Conservation (phyloP, 352 stramenopile genomes). For the Pythium phragmiticola region DNA sequence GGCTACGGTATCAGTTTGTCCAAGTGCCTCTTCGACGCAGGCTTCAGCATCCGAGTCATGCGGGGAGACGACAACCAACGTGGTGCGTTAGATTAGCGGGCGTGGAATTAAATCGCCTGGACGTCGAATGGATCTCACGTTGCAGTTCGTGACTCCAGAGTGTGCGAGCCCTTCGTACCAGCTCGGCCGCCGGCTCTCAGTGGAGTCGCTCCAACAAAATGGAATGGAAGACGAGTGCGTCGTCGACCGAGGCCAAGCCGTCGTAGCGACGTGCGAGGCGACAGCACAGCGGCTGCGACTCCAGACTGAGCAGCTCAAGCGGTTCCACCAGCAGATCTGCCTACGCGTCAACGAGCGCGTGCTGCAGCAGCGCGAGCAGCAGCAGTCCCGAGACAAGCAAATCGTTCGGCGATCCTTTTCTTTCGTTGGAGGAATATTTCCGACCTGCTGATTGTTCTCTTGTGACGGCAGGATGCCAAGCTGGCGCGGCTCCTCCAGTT, state of each 20-base stretch:
- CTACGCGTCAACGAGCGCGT: constrained; percentile 48
- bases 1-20: not conserved
- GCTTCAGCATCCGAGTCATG: not conserved
- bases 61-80: not conserved
- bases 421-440: not conserved
- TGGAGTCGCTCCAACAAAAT: not conserved
- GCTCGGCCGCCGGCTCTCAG: constrained; percentile 11
- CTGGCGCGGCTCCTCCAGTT: constrained; percentile 20
- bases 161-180: too few relatives aligned
- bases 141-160: too few relatives aligned
- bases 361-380: constrained; percentile 35
- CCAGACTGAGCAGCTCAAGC: constrained; percentile 44
- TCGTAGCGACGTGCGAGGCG: constrained; percentile 13
- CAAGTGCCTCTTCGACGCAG: not conserved
- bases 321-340: constrained; percentile 66
- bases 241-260: not conserved
- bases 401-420: constrained; percentile 23
- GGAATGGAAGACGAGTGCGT: not conserved
- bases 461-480: constrained; percentile 19
- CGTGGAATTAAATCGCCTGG: not conserved
- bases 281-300: constrained; percentile 30
- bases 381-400: constrained; percentile 26
- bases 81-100: not conserved
- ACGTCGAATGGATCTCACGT: too few relatives aligned
- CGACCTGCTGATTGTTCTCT: not conserved